Percentiles rank a stretch among this genome's conserved stretches.
Evolutionary conservation across 2,329 filamentous ascomycete genomes (phyloP).

Genomic region (Ramularia collo-cygni): DNA sequence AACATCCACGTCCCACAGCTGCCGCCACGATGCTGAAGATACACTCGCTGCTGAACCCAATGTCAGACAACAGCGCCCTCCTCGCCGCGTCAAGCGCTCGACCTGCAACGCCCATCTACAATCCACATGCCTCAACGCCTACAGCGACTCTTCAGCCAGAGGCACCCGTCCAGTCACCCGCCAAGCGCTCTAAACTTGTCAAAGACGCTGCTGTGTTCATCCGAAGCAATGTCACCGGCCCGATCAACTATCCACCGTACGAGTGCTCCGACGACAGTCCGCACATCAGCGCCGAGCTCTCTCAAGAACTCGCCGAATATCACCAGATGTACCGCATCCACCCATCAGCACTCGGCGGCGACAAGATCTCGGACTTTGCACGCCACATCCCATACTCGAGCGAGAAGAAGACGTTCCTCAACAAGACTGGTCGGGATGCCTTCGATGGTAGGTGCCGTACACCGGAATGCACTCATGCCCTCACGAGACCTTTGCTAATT

Average conservation of each 20-base stretch:
- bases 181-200: conserved; percentile 49
- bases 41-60: conserved; percentile 35
- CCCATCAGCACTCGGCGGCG: conserved; percentile 49
- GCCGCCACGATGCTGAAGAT: conserved; percentile 35
- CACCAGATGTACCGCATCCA: conserved; percentile 60
- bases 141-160: conserved; percentile 18
- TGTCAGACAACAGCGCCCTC: conserved; percentile 11
- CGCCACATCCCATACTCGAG: conserved; percentile 87
- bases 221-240: conserved; percentile 56
- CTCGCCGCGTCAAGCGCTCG: conserved; percentile 15
- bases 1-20: conserved; percentile 12
- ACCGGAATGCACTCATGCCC: not conserved
- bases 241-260: conserved; percentile 66
- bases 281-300: conserved; percentile 18
- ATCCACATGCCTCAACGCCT: conserved; percentile 16
- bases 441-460: conserved; percentile 64
- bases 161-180: conserved; percentile 15
- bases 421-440: conserved; percentile 78
- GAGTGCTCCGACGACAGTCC: conserved; percentile 49
- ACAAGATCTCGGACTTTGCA: conserved; percentile 41
- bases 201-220: conserved; percentile 60
- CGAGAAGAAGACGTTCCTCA: conserved; percentile 81
- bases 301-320: conserved; percentile 46
- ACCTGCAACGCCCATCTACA: conserved; percentile 23
- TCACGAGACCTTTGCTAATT: conserved; percentile 3